Evolutionary conservation across 2,329 filamentous ascomycete genomes (phyloP), one percentile per base, ranked within the genome.

Genomic region (Alternaria conjuncta): DNA sequence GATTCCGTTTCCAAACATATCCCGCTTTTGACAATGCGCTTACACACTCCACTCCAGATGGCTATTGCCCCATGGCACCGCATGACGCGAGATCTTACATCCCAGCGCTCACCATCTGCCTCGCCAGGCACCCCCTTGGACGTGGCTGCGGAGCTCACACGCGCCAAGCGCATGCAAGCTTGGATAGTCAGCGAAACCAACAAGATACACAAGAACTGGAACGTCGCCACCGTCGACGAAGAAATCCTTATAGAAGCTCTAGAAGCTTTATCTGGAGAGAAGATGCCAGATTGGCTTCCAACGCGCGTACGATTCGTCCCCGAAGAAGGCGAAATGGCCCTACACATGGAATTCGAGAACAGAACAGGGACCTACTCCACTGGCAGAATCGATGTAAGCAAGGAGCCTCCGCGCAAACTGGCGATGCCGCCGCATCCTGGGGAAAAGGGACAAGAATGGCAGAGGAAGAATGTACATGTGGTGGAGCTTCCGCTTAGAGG

Each of bases 261-360:
- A 0, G 69, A 75, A 36, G 64, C 69, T 6, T 71, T 76, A 69
- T 64, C 69, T 4, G 74, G 74, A 23, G 74, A 72, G 8, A 50
- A 66, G 13, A 74, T 76, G 13, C 74, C 74, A 3, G 67, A 71
- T 18, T 77, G 75, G 75, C 55, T 77, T 12, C 75, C 75, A 5
- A 63, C 71, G 11, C 65, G 68, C 8, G 68, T 77, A 4, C 67
- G 67, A 3, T 77, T 76, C 18, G 72, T 74, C 28, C 61, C 64
- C 3, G 71, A 77, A 60, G 71, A 75, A 15, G 75, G 75, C 11
- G 67, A 73, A 6, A 72, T 75, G 69, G 71, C 74, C 3, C 72
- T 77, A 66, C 74, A 71, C 45, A 61, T 76, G n/a, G 72, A 75
- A 11, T 77, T 71, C 26, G 66, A 71, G 30, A 68, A 71, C 13